Conservation (phyloP, 805 yeast genomes). For the Torulaspora delbrueckii region DNA sequence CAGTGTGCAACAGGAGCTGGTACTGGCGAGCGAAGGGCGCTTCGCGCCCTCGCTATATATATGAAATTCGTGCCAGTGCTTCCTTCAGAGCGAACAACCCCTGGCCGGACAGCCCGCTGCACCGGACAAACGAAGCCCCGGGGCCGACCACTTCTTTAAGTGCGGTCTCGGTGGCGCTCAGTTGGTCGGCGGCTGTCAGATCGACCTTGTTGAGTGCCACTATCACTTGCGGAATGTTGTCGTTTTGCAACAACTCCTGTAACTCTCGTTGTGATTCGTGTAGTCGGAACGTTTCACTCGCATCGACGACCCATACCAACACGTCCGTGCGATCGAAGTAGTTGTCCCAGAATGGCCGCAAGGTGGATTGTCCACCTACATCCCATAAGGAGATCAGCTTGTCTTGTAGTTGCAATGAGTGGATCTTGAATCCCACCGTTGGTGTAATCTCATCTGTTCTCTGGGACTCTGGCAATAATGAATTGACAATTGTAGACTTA, state of each 20-base stretch:
- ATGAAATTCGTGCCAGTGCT: background rate
- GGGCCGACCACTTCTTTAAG: constrained; percentile 4
- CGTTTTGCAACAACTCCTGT: constrained; percentile 49
- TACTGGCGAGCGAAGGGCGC: background rate
- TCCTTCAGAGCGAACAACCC: constrained; percentile 16
- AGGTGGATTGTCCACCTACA: constrained; percentile 82
- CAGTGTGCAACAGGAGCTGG: background rate
- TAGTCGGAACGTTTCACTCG: constrained; percentile 51
- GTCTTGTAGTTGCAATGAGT: constrained; percentile 38
- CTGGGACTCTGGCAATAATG: constrained; percentile 39
- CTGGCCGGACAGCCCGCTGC: constrained; percentile 23
- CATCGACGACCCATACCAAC: constrained; percentile 83
- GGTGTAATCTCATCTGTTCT: constrained; percentile 63
- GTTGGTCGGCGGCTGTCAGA: constrained; percentile 32
- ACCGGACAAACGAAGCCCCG: constrained; percentile 11
- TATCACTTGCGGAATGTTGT: constrained; percentile 49
- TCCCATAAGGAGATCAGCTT: constrained; percentile 65
- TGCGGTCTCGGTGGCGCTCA: background rate
- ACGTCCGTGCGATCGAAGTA: constrained; percentile 80
- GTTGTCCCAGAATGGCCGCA: constrained; percentile 89
- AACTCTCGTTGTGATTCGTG: constrained; percentile 64
- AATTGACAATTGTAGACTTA: constrained; percentile 74
- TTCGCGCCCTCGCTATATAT: constrained; percentile 1
- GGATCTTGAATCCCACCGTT: constrained; percentile 85
- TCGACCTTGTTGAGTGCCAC: constrained; percentile 76